Base-by-base conservation (phyloP, 2,329 filamentous ascomycete species). In the Endoconidiophora polonica region DNA sequence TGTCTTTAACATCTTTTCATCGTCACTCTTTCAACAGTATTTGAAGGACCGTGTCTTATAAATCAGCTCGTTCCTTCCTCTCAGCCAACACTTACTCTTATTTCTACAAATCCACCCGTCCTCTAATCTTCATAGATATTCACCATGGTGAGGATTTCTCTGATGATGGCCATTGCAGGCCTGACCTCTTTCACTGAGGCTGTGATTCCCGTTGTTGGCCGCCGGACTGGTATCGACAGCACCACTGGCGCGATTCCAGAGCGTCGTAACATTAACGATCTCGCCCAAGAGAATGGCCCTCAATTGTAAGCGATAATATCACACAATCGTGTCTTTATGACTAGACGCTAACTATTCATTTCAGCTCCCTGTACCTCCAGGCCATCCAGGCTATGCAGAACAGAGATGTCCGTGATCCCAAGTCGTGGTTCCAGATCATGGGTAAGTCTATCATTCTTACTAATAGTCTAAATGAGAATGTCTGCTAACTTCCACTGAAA, bases 381-480 rank as follows among this genome's bases (percentile, higher is more conserved):
- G 67, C 69, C 10, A 57, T 75, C 16, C 58, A 60, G 36, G 60
- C 63, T 20, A 62, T 75, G 54, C 66, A 73, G 50, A 61, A 61
- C 2, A 59, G 58, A 24, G 57, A 66, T 51, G 60, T 68, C 48
- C 57, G 60, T 4, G 65, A 74, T 37, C 62, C 63, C 44, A 55
- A 63, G 50, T 76, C 72, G 1, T 75, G 68, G 58, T 76, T 72
- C 56, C 66, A 71, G 49, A 59, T 76, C 51, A 59, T 62, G 45
- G 72, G 72, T 70, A 61, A 54, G 59, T 52, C 12, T 43, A 16
- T 43, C 14, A 22, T 10, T 23, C 9, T 16, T 36, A 10, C n/a
- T 39, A 7, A 2, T 10, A 14, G 47, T 51, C 12, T 39, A 20
- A 12, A 12, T 2, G 9, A n/a, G 14, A 5, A 47, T 24, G 18